Percentiles rank a stretch among this genome's conserved stretches.
Conservation (phyloP, 179 eudicot species). For the Silene vulgaris region DNA sequence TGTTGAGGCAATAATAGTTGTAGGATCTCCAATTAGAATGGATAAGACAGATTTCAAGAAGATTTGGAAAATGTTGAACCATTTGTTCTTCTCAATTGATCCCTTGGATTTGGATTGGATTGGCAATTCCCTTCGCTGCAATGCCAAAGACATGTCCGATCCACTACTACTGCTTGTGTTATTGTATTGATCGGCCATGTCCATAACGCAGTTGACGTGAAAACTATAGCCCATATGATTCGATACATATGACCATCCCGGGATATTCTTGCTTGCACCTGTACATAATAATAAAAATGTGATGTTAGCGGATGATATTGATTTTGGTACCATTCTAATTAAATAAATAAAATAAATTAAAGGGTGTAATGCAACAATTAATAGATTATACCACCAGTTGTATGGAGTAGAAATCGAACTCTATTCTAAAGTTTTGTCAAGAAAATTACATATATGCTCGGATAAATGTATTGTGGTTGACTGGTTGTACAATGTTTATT, state of each 20-base stretch:
- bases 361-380: too few species aligned
- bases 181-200: slow-evolving; percentile 14
- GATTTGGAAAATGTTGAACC: neutral
- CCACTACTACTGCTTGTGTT: neutral
- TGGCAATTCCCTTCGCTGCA: neutral
- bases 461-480: too few species aligned
- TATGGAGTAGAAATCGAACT: too few species aligned
- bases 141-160: neutral
- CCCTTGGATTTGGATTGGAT: neutral
- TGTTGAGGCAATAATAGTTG: slow-evolving; percentile 9
- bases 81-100: neutral
- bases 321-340: too few species aligned
- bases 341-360: too few species aligned
- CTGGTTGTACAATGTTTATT: too few species aligned
- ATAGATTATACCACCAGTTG: too few species aligned
- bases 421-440: too few species aligned
- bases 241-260: slow-evolving; percentile 23
- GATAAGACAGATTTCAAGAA: neutral
- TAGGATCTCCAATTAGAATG: slow-evolving; percentile 24
- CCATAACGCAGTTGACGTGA: slow-evolving; percentile 25
- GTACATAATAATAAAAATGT: too few species aligned
- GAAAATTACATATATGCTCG: too few species aligned
- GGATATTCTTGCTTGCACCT: slow-evolving; percentile 19
- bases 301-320: too few species aligned
- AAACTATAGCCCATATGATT: neutral